Conservation (phyloP, 305 asterid species). For the Fraxinus xanthoxyloides region DNA sequence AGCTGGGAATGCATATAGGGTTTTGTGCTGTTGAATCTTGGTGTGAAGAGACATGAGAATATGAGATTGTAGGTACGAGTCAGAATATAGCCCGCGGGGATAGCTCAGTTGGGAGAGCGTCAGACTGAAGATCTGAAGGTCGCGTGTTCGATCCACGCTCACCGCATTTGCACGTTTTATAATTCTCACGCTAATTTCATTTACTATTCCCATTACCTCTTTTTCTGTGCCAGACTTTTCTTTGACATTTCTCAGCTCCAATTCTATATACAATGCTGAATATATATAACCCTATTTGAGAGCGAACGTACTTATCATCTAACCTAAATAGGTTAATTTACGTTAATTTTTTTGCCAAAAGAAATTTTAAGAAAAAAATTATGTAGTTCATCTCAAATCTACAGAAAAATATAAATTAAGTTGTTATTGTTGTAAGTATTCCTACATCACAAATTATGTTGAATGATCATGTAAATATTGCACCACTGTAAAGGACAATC, state of each 20-base stretch:
- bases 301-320: not conserved
- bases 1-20: not conserved
- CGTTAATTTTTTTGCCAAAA: not conserved
- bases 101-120: conserved; percentile 99
- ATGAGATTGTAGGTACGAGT: not conserved
- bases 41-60: not conserved
- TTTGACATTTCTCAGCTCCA: not conserved
- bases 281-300: not conserved
- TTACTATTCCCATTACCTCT: not conserved
- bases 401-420: not conserved
- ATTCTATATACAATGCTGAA: not conserved
- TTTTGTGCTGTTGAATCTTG: not conserved
- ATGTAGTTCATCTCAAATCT: not conserved
- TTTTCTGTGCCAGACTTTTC: not conserved
- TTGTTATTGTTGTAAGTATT: not conserved
- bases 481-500: not conserved
- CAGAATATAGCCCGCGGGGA: conserved; percentile 46
- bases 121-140: conserved; percentile 95
- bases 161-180: conserved; percentile 37
- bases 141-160: conserved; percentile 96
- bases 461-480: not conserved
- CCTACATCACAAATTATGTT: not conserved
- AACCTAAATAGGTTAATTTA: not conserved
- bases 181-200: not conserved
- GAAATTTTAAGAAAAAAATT: not conserved